A percentile compares a stretch with the other conserved stretches of the same genome.
These are phyloP conservation scores for Hypomyces perniciosus DNA, from an alignment of 2,329 filamentous ascomycete genomes.

Conservation along the genomic window DNA sequence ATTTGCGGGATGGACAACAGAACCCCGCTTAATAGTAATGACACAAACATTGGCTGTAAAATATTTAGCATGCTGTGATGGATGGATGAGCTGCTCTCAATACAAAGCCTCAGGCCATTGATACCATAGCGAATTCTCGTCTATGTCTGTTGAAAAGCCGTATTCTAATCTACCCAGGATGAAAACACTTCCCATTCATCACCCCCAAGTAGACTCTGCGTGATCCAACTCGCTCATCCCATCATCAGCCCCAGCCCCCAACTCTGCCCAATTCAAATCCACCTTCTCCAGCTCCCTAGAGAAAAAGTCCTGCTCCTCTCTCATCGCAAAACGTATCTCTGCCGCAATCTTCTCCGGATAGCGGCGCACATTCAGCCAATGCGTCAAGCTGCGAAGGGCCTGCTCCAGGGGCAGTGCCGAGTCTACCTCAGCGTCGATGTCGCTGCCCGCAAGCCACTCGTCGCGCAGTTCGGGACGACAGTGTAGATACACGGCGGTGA, in stretches of 20 bases:
- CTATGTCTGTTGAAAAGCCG: no score
- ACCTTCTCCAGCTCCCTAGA: conserved; percentile 69
- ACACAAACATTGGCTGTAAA: background rate
- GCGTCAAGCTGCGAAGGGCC: conserved; percentile 78
- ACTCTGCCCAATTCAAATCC: conserved; percentile 47
- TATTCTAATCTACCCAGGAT: no score
- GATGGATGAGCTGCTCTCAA: no score
- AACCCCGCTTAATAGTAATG: background rate
- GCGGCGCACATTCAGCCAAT: conserved; percentile 84
- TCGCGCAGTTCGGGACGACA: conserved; percentile 88
- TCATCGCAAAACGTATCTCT: conserved; percentile 51
- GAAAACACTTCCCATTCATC: background rate
- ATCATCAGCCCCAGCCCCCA: conserved; percentile 30
- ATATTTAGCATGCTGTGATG: background rate
- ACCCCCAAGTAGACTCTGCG: conserved; percentile 24
- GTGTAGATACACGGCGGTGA: conserved; percentile 92
- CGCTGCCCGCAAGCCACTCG: conserved; percentile 87
- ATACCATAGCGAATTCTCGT: no score
- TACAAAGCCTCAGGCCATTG: no score
- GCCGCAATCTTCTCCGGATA: conserved; percentile 73
- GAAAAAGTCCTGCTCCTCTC: conserved; percentile 76
- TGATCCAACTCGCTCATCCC: conserved; percentile 29
- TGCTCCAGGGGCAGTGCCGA: conserved; percentile 89
- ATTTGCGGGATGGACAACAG: background rate
- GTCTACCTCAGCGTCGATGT: conserved; percentile 90